Conservation (phyloP, 192 early-diverging fungal genomes). For the Haplosporangium gracile region DNA sequence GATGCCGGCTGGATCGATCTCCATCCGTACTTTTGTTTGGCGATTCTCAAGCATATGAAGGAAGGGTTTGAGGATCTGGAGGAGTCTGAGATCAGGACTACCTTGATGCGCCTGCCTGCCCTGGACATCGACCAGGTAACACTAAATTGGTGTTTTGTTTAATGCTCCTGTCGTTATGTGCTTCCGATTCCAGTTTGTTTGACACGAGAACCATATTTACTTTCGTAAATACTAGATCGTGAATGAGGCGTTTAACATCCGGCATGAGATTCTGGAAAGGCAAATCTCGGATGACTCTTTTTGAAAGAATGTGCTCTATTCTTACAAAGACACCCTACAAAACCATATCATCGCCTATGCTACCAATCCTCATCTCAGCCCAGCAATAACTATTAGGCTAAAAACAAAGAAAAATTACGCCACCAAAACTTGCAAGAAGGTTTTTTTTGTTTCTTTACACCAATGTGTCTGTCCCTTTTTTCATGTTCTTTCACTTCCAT, state of each 20-base stretch:
- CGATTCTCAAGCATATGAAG: constrained; percentile 79
- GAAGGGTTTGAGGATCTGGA: constrained; percentile 92
- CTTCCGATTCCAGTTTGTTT: neutral
- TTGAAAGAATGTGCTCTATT: neutral
- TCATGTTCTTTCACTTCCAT: neutral
- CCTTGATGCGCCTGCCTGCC: constrained; percentile 80
- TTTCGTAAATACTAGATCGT: constrained; percentile 61
- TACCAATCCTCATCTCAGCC: neutral
- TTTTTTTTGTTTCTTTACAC: neutral
- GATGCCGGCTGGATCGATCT: constrained; percentile 25
- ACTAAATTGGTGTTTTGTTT: neutral
- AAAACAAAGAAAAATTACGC: neutral
- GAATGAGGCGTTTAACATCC: constrained; percentile 76
- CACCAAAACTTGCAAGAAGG: neutral
- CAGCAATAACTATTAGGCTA: neutral
- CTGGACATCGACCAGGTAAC: constrained; percentile 73
- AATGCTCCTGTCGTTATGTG: too few relatives aligned
- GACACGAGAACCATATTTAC: neutral
- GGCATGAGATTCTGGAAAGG: constrained; percentile 74
- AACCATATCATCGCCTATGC: neutral
- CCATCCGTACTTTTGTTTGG: constrained; percentile 57
- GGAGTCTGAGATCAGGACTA: constrained; percentile 88
- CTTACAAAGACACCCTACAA: neutral
- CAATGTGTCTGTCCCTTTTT: neutral
- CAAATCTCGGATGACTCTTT: constrained; percentile 62